Evolutionary conservation across 352 stramenopile species (phyloP), one percentile per base, ranked within the genome.

Genomic region (Phytophthora idaei): DNA sequence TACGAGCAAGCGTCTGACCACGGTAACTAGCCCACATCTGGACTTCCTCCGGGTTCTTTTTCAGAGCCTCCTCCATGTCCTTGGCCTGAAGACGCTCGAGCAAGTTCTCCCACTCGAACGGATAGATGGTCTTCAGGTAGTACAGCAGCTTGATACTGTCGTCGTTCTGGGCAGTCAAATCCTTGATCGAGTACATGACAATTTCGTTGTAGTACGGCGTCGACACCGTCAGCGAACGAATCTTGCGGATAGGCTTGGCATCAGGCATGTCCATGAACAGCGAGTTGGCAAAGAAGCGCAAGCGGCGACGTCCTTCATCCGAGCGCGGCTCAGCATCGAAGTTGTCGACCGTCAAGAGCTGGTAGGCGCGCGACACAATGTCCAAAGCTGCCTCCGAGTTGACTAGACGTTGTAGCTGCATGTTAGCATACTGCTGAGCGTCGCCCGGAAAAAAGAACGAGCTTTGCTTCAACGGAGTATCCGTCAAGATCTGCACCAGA

Each of bases 111-210:
- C 83, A 96, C 67, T 96, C 88, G 51, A 90, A 92, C 6, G 85
- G 86, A 49, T 96, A 93, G 27, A 96, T 95, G 2, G 88, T 96
- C 64, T 94, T 83, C 61, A 97, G 73, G 66, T 99, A 99, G 37
- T 99, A 97, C 60, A 99, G 71, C 15, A 98, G 91, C 39, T 97
- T 99, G 49, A 99, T 97, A 62, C 95, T 96, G 72, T 96, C 88
- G 37, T 94, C 88, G 48, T 96, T 96, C 57, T 93, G 80, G 0
- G 80, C 67, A 2, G 87, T 94, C 54, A 96, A 61, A 31, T 96
- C 88, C 72, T 96, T 93, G 61, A 96, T 87, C 67, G 88, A 96
- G 74, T 94, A 96, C 80, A 96, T 61, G 29, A 96, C 88, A 37
- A 96, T 96, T 88, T 96, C 88, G 57, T 82, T 94, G 77, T 94